Conservation (phyloP, 192 early-diverging fungal genomes). For the Backusella sp. region DNA sequence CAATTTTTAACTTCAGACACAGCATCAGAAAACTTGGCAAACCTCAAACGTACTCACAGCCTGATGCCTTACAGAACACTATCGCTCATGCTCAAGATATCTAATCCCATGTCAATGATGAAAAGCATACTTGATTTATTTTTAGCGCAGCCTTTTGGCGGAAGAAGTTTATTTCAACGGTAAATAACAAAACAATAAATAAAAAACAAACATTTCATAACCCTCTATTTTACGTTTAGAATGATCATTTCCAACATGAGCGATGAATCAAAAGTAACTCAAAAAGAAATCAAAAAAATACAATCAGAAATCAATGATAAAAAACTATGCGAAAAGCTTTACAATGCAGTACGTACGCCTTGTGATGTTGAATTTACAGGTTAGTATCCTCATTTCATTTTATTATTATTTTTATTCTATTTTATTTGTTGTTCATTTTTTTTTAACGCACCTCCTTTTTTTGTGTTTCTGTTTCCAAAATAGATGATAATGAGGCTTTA, state of each 20-base stretch:
- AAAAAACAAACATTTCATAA: background rate
- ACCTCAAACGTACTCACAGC: slow-evolving; percentile 50
- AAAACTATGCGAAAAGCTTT: slow-evolving; percentile 45
- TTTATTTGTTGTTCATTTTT: slow-evolving; percentile 1
- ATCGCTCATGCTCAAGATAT: slow-evolving; percentile 45
- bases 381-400: background rate
- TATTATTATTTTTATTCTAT: background rate
- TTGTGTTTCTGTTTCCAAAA: background rate
- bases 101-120: slow-evolving; percentile 53
- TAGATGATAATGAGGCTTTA: background rate
- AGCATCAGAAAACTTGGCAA: slow-evolving; percentile 43
- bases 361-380: slow-evolving; percentile 5
- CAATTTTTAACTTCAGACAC: slow-evolving; percentile 49
- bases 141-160: slow-evolving; percentile 54
- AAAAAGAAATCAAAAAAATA: slow-evolving; percentile 38
- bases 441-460: background rate
- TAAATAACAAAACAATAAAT: background rate
- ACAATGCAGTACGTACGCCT: slow-evolving; percentile 35
- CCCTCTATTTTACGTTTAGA: slow-evolving; percentile 15
- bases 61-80: slow-evolving; percentile 51
- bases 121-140: slow-evolving; percentile 52
- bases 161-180: slow-evolving; percentile 49
- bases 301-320: slow-evolving; percentile 29
- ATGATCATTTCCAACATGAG: slow-evolving; percentile 48
- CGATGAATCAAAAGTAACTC: slow-evolving; percentile 44